Conservation (phyloP, 2,329 filamentous ascomycete genomes). For the Fusarium bactridioides region DNA sequence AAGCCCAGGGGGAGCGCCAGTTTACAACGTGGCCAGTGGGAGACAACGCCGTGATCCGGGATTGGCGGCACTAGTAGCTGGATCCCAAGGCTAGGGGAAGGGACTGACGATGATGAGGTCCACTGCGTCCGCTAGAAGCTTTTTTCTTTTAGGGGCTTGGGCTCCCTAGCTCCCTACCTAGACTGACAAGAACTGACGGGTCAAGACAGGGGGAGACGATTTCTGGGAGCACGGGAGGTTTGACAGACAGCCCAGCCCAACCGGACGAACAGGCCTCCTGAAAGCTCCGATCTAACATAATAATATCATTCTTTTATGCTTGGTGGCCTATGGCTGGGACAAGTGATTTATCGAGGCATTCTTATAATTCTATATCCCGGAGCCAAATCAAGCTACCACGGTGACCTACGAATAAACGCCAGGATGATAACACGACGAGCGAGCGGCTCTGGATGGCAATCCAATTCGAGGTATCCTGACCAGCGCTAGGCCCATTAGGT, state of each 20-base stretch:
- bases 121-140: constrained; percentile 33
- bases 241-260: neutral
- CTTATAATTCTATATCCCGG: neutral
- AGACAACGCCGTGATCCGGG: constrained; percentile 36
- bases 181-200: neutral
- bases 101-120: constrained; percentile 18
- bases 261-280: constrained; percentile 5
- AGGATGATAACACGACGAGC: neutral
- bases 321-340: neutral
- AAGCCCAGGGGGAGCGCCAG: constrained; percentile 20
- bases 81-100: constrained; percentile 7
- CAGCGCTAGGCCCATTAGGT: constrained; percentile 24
- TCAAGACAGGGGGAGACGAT: constrained; percentile 24
- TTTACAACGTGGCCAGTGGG: constrained; percentile 37
- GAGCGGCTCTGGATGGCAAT: neutral
- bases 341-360: constrained; percentile 1
- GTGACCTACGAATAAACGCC: constrained; percentile 10
- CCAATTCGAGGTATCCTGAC: neutral
- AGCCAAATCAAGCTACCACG: constrained; percentile 6
- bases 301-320: neutral
- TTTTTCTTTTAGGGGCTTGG: constrained; percentile 28
- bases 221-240: neutral
- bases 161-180: neutral
- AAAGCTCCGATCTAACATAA: neutral
- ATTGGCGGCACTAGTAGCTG: constrained; percentile 30